phyloP scores from a whole-genome alignment of 768 basidiomycete species.

The Zangia roseola region DNA sequence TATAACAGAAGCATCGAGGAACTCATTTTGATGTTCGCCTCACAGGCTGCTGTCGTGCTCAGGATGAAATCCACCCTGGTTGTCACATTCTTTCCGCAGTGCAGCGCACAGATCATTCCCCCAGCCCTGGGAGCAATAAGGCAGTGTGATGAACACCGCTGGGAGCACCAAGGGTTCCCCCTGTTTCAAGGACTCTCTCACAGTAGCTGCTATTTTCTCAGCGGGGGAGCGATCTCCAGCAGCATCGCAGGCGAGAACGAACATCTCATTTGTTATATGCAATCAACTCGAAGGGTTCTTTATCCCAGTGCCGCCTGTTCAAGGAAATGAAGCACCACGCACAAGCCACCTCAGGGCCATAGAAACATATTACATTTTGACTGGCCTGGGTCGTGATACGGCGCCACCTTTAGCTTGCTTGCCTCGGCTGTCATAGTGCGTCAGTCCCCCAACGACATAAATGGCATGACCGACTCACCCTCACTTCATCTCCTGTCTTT shows the following conservation, averaged over 20 bases:
- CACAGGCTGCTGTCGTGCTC: slow-evolving; percentile 81
- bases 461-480: slow-evolving; percentile 42
- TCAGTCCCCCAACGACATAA: background rate
- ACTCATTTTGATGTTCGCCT: slow-evolving; percentile 93
- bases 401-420: slow-evolving; percentile 9
- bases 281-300: too few species aligned
- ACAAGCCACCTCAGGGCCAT: too few species aligned
- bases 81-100: too few species aligned
- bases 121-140: background rate
- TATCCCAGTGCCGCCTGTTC: too few species aligned
- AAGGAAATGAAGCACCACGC: too few species aligned
- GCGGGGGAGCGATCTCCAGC: too few species aligned
- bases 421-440: slow-evolving; percentile 19
- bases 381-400: too few species aligned
- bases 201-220: too few species aligned
- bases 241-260: too few species aligned
- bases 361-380: too few species aligned
- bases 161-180: background rate
- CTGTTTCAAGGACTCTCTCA: background rate
- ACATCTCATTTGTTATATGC: too few species aligned
- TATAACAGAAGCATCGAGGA: slow-evolving; percentile 98
- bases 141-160: background rate
- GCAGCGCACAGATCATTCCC: too few species aligned
- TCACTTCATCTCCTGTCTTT: slow-evolving; percentile 74
- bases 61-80: slow-evolving; percentile 78